phyloP scores from a whole-genome alignment of 202 grass and related monocot genomes.

The Zizania palustris region DNA sequence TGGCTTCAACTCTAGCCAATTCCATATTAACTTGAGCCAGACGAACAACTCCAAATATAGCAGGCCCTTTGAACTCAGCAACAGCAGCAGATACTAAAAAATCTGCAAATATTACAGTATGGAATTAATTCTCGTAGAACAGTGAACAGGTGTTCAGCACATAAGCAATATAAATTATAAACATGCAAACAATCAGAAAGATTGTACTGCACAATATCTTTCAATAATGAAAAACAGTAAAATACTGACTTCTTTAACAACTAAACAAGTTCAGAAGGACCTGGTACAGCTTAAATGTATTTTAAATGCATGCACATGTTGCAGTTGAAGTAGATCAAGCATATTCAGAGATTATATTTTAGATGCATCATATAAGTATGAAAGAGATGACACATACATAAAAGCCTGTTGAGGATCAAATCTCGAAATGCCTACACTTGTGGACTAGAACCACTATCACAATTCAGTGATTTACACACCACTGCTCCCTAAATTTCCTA shows the following conservation, averaged over 20 bases:
- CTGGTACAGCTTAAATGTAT: slow-evolving; percentile 7
- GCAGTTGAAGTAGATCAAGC: neutral
- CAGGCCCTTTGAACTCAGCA: slow-evolving; percentile 91
- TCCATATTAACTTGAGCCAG: slow-evolving; percentile 97
- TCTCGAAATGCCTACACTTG: slow-evolving; percentile 12
- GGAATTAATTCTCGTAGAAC: slow-evolving; percentile 27
- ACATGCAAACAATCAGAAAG: slow-evolving; percentile 22
- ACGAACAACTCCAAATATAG: slow-evolving; percentile 86
- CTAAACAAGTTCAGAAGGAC: neutral
- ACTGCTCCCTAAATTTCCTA: neutral
- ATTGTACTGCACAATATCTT: slow-evolving; percentile 7
- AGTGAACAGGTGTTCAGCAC: neutral
- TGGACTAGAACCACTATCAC: neutral
- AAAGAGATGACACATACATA: too few species aligned
- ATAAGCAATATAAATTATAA: slow-evolving; percentile 3
- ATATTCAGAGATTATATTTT: too few species aligned
- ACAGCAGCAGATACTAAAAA: slow-evolving; percentile 87
- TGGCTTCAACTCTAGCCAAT: slow-evolving; percentile 84
- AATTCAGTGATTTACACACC: neutral
- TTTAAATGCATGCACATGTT: neutral
- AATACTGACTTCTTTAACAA: slow-evolving; percentile 4
- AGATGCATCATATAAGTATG: too few species aligned
- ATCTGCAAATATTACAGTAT: slow-evolving; percentile 53
- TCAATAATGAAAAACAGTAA: neutral
- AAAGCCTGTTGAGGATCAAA: neutral